These are phyloP conservation scores for Metschnikowia noctiluminum DNA, from an alignment of 805 yeast genomes.

Conservation along the genomic window DNA sequence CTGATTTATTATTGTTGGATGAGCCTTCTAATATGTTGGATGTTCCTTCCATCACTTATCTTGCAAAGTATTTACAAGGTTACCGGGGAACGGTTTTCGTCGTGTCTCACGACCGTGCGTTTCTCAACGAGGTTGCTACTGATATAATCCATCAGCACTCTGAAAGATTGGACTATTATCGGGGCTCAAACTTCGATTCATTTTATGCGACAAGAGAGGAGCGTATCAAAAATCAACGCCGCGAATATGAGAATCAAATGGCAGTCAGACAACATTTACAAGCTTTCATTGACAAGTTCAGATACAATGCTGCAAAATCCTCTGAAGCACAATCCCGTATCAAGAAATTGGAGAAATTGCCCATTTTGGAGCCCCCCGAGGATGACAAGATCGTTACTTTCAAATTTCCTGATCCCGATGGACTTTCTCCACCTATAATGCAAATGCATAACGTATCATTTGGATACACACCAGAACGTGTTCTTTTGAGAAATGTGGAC, in stretches of 20 bases:
- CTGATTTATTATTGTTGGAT: slow-evolving; percentile 88
- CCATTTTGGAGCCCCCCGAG: slow-evolving; percentile 89
- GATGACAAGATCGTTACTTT: slow-evolving; percentile 82
- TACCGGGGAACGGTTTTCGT: slow-evolving; percentile 92
- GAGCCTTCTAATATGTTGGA: slow-evolving; percentile 99
- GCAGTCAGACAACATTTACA: slow-evolving; percentile 92
- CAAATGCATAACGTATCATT: slow-evolving; percentile 84
- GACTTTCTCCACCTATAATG: slow-evolving; percentile 87
- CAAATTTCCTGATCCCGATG: slow-evolving; percentile 94
- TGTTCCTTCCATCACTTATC: slow-evolving; percentile 94
- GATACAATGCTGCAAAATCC: slow-evolving; percentile 97
- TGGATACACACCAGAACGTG: slow-evolving; percentile 67
- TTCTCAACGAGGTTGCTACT: slow-evolving; percentile 96
- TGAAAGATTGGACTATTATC: slow-evolving; percentile 91
- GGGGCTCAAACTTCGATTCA: slow-evolving; percentile 89
- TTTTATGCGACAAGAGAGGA: slow-evolving; percentile 94
- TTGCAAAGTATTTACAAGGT: slow-evolving; percentile 84
- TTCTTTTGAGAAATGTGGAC: slow-evolving; percentile 74
- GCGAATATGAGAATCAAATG: slow-evolving; percentile 98
- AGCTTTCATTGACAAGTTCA: slow-evolving; percentile 89
- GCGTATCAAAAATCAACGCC: slow-evolving; percentile 84
- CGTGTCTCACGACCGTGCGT: slow-evolving; percentile 97
- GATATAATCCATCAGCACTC: slow-evolving; percentile 98
- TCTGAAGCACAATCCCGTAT: slow-evolving; percentile 98
- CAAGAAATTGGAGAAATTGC: slow-evolving; percentile 92